Base-by-base conservation (phyloP, 2,329 filamentous ascomycete genomes). In the Exophiala viscosa region DNA sequence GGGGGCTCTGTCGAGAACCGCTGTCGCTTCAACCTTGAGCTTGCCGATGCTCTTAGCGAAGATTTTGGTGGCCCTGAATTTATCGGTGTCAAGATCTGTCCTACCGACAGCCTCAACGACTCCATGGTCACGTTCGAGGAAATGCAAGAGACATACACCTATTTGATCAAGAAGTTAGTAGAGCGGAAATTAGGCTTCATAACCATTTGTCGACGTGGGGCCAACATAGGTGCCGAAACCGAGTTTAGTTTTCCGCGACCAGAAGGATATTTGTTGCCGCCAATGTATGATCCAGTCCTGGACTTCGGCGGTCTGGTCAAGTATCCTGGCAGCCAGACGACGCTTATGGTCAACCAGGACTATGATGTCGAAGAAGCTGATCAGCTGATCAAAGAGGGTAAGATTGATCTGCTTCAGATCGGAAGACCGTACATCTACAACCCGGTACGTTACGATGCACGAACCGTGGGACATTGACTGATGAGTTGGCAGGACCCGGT, bases 1-100 rank as follows among this genome's bases (percentile, higher is more conserved):
- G 68, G 68, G 33, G 66, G 67, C 48, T 60, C 59, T 11, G 58
- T 62, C 3, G 61, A 66, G 39, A 66, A 66, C 40, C 61, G 67
- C 10, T 65, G 62, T 53, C 58, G 61, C 13, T 69, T 70, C 55
- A 48, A 62, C 3, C 62, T 70, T 10, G 63, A 69, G 43, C 61
- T 68, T 2, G 48, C 68, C 31, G 60, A 65, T 8, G 65, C 63
- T 0, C 60, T 69, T 1, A 59, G 62, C 7, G 39, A 44, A 1
- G 62, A 66, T 23, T 62, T 58, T 40, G 60, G 62, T 10, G 43
- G 43, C 15, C 14, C 59, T 13, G 48, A 49, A 11, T 23, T 43
- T 35, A 56, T 64, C n/a, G 58, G 64, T 14, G 55, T 67, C 46
- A 66, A 64, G 31, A 62, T 69, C 13, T 62, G 64, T 23, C 62